phyloP scores from a whole-genome alignment of 352 stramenopile species.

The Saprolegnia diclina region DNA sequence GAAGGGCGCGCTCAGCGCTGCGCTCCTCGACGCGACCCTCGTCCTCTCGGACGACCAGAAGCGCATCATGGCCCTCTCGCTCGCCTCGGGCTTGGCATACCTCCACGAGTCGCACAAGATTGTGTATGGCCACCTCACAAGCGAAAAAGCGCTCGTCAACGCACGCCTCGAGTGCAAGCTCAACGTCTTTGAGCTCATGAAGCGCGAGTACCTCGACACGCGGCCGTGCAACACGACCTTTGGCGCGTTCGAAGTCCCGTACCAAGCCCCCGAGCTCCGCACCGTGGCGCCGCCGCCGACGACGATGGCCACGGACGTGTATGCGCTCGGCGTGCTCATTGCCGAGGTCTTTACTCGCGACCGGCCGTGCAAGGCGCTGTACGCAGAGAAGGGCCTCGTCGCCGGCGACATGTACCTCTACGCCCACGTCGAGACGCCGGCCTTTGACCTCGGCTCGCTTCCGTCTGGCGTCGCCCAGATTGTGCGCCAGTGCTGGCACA shows the following conservation, averaged over 20 bases:
- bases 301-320: slow-evolving; percentile 8
- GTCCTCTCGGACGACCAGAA: not conserved
- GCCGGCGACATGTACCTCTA: not conserved
- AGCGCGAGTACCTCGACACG: not conserved
- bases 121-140: not conserved
- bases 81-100: slow-evolving; percentile 16
- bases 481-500: not conserved
- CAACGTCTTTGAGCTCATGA: slow-evolving; percentile 19
- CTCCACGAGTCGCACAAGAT: not conserved
- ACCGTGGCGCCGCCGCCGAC: not conserved
- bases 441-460: not conserved
- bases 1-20: slow-evolving; percentile 11
- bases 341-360: not conserved
- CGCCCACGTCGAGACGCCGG: not conserved
- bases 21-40: slow-evolving; percentile 1
- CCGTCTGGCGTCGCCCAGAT: not conserved
- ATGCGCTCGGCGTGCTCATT: slow-evolving; percentile 3
- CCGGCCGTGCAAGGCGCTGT: not conserved
- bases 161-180: slow-evolving; percentile 4
- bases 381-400: slow-evolving; percentile 4
- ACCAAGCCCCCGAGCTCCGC: slow-evolving; percentile 4
- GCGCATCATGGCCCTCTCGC: not conserved
- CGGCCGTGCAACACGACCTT: not conserved
- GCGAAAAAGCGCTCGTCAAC: slow-evolving; percentile 20
- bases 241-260: not conserved